These are phyloP conservation scores for Zoysia pacifica DNA, from an alignment of 176 grass and related monocot genomes.

Conservation along the genomic window DNA sequence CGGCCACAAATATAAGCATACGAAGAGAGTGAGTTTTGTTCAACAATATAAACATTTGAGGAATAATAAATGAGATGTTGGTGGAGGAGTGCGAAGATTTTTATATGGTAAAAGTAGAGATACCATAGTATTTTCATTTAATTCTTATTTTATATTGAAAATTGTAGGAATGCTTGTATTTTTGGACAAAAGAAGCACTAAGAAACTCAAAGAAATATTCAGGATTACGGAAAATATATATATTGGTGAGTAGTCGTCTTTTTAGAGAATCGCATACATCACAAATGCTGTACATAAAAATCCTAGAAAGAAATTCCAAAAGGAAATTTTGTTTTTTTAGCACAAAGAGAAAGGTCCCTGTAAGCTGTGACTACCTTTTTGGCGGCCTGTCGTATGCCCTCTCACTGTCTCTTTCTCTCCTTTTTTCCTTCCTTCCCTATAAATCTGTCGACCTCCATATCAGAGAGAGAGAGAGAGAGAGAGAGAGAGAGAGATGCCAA, in stretches of 20 bases:
- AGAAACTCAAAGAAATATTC: neutral
- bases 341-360: constrained; percentile 15
- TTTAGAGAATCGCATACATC: neutral
- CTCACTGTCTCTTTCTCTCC: neutral
- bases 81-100: no score
- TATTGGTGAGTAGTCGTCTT: neutral
- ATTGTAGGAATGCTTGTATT: no score
- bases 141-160: no score
- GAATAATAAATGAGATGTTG: no score
- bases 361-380: constrained; percentile 41
- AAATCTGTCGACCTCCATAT: constrained; percentile 42
- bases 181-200: no score
- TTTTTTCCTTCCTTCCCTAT: constrained; percentile 49
- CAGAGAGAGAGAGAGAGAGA: neutral
- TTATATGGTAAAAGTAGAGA: no score
- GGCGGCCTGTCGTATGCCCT: constrained; percentile 33
- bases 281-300: neutral
- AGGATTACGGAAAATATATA: no score
- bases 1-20: no score
- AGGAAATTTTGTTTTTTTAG: neutral
- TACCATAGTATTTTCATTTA: no score
- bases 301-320: neutral
- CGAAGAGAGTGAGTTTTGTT: no score
- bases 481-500: constrained; percentile 35
- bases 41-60: no score